Evolutionary conservation across 305 asterid genomes (phyloP), one percentile per base, ranked within the genome.

Genomic region (Nicotiana rustica): DNA sequence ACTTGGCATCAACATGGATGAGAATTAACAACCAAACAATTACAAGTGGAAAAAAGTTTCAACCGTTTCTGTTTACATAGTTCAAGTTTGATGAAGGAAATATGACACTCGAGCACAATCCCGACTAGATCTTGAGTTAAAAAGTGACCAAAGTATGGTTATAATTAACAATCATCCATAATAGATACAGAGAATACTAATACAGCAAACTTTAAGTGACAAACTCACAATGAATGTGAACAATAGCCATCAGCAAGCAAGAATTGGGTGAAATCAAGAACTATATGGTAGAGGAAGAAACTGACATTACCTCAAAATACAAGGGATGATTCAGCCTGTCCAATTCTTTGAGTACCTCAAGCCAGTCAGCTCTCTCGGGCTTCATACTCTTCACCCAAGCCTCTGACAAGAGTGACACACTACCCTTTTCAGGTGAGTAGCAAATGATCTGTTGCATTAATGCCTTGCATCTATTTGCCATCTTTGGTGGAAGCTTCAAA

Each of bases 281-380:
- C 79, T 71, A 21, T 59, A 7, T 19, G 17, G 35, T 44, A 29
- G 31, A 81, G 67, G 35, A 36, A 33, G 19, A 4, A 82, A 79
- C 79, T 14, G 4, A 10, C 0, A 25, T 65, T 85, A 96, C 99
- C 99, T 94, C 90, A 35, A 91, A 83, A 85, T 87, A 93, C 78
- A 94, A 71, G 2, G 92, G 92, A 87, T 92, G 94, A 80, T 89
- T 88, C 85, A 91, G 41, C 82, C 84, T 84, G 81, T 89, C 93
- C 91, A 94, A 76, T 88, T 96, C 97, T 79, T 89, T 96, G 61
- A 96, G 94, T 88, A 91, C 90, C 67, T 86, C 62, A 81, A 96
- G 95, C 99, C 99, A 96, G 85, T 96, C 97, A 81, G 94, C 90
- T 90, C 99, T 89, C 29, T 59, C 83, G 71, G 98, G 99, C 82